Conservation (phyloP, 1,284 basidiomycete species). For the Abortiporus biennis region DNA sequence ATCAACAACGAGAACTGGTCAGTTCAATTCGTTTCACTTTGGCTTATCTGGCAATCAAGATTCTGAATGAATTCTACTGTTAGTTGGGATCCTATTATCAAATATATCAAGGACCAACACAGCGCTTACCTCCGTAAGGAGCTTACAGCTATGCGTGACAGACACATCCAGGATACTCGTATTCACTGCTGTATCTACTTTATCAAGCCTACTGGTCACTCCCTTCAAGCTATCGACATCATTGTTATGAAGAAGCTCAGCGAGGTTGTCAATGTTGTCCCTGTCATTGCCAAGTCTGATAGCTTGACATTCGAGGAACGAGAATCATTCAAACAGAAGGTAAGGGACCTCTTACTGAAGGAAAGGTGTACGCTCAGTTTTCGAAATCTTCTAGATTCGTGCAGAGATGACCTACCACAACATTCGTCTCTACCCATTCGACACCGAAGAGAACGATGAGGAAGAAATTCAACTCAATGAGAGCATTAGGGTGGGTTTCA, state of each 20-base stretch:
- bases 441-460: slow-evolving; percentile 92
- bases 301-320: slow-evolving; percentile 92
- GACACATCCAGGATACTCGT: slow-evolving; percentile 96
- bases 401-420: slow-evolving; percentile 91
- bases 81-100: slow-evolving; percentile 98
- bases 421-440: slow-evolving; percentile 95
- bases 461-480: slow-evolving; percentile 92
- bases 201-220: slow-evolving; percentile 95
- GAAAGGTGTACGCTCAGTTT: not conserved
- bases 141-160: slow-evolving; percentile 97
- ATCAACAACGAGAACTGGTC: slow-evolving; percentile 99
- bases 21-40: slow-evolving; percentile 22
- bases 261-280: slow-evolving; percentile 98
- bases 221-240: slow-evolving; percentile 90
- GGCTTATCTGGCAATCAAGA: not conserved
- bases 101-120: slow-evolving; percentile 99
- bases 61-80: slow-evolving; percentile 4
- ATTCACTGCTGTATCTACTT: slow-evolving; percentile 99
- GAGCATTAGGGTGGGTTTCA: slow-evolving; percentile 69
- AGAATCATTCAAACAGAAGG: slow-evolving; percentile 89
- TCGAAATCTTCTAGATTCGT: slow-evolving; percentile 57
- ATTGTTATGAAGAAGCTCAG: slow-evolving; percentile 98
- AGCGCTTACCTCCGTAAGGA: slow-evolving; percentile 98
- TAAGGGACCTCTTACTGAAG: slow-evolving; percentile 21
- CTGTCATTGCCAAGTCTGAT: slow-evolving; percentile 98